Conservation (phyloP, 2,329 filamentous ascomycete genomes). For the Arthrobotrys entomopaga region DNA sequence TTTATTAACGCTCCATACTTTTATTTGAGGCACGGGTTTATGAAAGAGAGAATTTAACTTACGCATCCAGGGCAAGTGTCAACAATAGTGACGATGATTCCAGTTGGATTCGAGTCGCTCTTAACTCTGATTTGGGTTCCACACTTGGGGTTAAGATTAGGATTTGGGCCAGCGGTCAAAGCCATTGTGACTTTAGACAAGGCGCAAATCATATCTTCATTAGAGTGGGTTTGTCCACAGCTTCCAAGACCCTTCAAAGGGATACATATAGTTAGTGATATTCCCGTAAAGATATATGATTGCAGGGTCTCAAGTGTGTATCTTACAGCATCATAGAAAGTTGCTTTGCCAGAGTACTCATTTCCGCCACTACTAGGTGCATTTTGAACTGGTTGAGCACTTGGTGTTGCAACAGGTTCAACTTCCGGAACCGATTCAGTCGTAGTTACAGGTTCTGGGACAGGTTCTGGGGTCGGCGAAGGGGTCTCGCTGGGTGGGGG, state of each 20-base stretch:
- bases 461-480: conserved; percentile 57
- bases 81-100: conserved; percentile 45
- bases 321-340: conserved; percentile 56
- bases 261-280: not conserved
- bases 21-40: conserved; percentile 13
- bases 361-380: conserved; percentile 9
- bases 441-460: conserved; percentile 60
- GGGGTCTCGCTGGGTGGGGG: conserved; percentile 46
- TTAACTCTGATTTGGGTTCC: conserved; percentile 55
- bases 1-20: not conserved
- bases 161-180: conserved; percentile 55
- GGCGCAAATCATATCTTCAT: conserved; percentile 57
- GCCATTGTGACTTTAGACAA: conserved; percentile 56
- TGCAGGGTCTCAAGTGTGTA: not conserved
- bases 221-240: conserved; percentile 50
- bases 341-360: conserved; percentile 47
- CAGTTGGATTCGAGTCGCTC: conserved; percentile 32
- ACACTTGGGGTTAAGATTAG: conserved; percentile 59
- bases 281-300: not conserved
- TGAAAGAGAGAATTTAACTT: conserved; percentile 55
- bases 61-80: conserved; percentile 58
- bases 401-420: conserved; percentile 61
- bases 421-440: conserved; percentile 42
- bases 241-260: conserved; percentile 56
- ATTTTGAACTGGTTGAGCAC: conserved; percentile 32